A percentile compares a stretch with the other conserved stretches of the same genome.
Conservation (phyloP, 139 green algal species). For the Tetraselmis chui region DNA sequence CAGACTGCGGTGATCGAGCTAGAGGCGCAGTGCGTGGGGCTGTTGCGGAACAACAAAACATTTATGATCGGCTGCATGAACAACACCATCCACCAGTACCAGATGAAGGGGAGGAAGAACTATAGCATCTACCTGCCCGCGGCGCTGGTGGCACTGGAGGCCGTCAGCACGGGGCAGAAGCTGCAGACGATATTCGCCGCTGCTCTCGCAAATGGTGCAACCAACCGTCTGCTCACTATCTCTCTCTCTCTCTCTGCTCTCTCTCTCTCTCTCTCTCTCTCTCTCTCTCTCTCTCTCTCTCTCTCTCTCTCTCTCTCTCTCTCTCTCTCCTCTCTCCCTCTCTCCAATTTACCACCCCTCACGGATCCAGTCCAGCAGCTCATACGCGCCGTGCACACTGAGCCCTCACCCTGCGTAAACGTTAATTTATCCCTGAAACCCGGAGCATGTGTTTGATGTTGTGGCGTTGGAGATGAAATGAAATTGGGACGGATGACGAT, state of each 20-base stretch:
- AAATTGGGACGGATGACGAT: too few species aligned
- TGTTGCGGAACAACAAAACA: conserved; percentile 33
- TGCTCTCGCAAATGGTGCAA: conserved; percentile 52
- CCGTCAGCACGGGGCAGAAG: conserved; percentile 1
- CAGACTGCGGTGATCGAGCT: conserved; percentile 49
- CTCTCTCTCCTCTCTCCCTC: too few species aligned
- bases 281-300: background rate
- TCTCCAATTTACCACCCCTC: too few species aligned
- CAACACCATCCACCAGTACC: conserved; percentile 53
- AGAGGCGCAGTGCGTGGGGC: conserved; percentile 37
- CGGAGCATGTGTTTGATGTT: too few species aligned
- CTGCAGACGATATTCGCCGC: background rate
- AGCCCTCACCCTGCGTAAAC: too few species aligned
- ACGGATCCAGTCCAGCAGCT: too few species aligned
- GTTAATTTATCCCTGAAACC: too few species aligned
- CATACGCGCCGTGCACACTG: too few species aligned
- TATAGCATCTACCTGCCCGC: conserved; percentile 62
- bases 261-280: background rate
- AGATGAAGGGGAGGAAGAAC: conserved; percentile 45
- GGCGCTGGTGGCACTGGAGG: conserved; percentile 13
- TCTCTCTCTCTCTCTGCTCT: background rate
- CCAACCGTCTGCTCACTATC: background rate
- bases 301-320: too few species aligned
- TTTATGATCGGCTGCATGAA: conserved; percentile 66
- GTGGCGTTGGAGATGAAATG: too few species aligned